Percentiles rank a stretch among this genome's conserved stretches.
Evolutionary conservation across 352 stramenopile genomes (phyloP).

Genomic region (Phytophthora sojae): DNA sequence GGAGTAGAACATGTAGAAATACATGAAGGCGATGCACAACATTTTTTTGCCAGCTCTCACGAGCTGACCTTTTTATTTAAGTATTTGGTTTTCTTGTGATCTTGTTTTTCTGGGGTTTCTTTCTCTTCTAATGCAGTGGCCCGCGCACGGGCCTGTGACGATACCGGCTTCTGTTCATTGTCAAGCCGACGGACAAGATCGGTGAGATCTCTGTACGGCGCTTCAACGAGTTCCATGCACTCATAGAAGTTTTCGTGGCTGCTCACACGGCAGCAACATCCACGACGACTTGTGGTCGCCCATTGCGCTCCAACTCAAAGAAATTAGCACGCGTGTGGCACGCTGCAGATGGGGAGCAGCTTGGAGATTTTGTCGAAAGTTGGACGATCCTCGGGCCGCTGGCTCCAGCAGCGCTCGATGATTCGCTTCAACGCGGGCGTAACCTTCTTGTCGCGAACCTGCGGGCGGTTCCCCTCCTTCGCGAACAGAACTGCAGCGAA

Average conservation of each 20-base stretch:
- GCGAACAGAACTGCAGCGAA: constrained; percentile 38
- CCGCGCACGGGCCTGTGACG: constrained; percentile 7
- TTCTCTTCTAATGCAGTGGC: constrained; percentile 10
- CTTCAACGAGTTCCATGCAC: constrained; percentile 33
- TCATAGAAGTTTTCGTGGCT: constrained; percentile 26
- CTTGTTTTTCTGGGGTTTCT: constrained; percentile 17
- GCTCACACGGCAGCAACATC: constrained; percentile 12
- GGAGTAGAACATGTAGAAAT: neutral
- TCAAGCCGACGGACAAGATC: constrained; percentile 40
- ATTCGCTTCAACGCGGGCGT: constrained; percentile 29
- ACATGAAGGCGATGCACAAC: no score
- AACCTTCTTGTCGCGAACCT: constrained; percentile 34
- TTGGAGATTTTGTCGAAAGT: constrained; percentile 34
- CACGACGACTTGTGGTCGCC: constrained; percentile 9
- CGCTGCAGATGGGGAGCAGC: constrained; percentile 26
- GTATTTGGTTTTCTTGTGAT: constrained; percentile 22
- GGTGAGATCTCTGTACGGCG: constrained; percentile 31
- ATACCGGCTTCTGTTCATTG: constrained; percentile 37
- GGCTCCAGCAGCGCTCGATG: constrained; percentile 35
- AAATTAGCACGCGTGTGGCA: constrained; percentile 33
- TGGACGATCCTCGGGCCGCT: constrained; percentile 22
- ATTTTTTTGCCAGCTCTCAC: constrained; percentile 27
- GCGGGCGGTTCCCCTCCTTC: constrained; percentile 36
- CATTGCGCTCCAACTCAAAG: neutral
- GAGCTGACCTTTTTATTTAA: constrained; percentile 32